Evolutionary conservation across 805 yeast species (phyloP).

Genomic region (Spathaspora passalidarum): DNA sequence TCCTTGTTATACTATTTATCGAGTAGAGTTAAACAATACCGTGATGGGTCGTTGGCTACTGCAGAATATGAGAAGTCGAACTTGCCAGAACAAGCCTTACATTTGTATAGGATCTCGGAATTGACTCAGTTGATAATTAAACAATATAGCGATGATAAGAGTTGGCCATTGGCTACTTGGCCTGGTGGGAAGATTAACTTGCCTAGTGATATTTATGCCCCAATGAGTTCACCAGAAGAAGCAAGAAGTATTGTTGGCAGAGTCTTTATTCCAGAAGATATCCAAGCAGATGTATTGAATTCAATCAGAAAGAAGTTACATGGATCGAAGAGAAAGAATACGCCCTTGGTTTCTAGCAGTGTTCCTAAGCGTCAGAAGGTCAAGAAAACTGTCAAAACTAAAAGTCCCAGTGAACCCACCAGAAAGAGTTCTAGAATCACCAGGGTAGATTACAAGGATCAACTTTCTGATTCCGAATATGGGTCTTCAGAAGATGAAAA

Average conservation of each 20-base stretch:
- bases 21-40: slow-evolving; percentile 74
- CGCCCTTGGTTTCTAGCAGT: slow-evolving; percentile 1
- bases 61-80: slow-evolving; percentile 29
- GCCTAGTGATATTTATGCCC: slow-evolving; percentile 67
- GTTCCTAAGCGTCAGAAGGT: slow-evolving; percentile 1
- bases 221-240: slow-evolving; percentile 54
- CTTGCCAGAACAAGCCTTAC: slow-evolving; percentile 24
- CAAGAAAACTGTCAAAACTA: background rate
- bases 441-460: slow-evolving; percentile 33
- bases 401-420: slow-evolving; percentile 20
- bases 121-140: slow-evolving; percentile 65
- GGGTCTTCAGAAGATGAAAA: slow-evolving; percentile 7
- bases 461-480: slow-evolving; percentile 8
- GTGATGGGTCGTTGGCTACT: slow-evolving; percentile 50
- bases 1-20: slow-evolving; percentile 74
- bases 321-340: slow-evolving; percentile 15
- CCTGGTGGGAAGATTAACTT: slow-evolving; percentile 68
- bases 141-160: slow-evolving; percentile 51
- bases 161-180: slow-evolving; percentile 76
- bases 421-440: slow-evolving; percentile 43
- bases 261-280: slow-evolving; percentile 51
- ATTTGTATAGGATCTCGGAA: slow-evolving; percentile 69
- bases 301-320: slow-evolving; percentile 23
- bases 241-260: slow-evolving; percentile 56
- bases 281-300: slow-evolving; percentile 34